Conservation (phyloP, 2,329 filamentous ascomycete species). For the Macroventuria anomochaeta region DNA sequence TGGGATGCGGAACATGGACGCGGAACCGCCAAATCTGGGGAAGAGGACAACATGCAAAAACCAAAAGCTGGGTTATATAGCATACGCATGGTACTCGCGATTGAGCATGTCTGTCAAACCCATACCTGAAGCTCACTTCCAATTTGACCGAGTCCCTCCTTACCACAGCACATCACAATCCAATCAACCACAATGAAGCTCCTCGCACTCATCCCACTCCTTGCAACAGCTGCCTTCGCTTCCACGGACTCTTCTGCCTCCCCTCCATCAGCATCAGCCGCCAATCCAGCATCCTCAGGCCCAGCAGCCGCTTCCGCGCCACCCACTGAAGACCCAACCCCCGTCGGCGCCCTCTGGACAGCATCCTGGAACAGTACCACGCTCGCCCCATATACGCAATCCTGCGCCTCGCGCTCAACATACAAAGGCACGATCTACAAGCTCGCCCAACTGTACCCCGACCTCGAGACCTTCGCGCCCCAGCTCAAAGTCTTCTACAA, state of each 20-base stretch:
- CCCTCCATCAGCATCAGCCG: slow-evolving; percentile 28
- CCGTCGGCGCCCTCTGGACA: slow-evolving; percentile 41
- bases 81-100: no score
- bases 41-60: slow-evolving; percentile 13
- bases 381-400: slow-evolving; percentile 31
- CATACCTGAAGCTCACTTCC: no score
- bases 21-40: not conserved
- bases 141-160: not conserved
- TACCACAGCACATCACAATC: not conserved
- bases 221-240: no score
- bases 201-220: no score
- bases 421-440: slow-evolving; percentile 41
- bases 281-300: slow-evolving; percentile 22
- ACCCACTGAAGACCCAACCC: slow-evolving; percentile 29
- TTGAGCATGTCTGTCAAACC: no score
- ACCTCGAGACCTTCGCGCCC: slow-evolving; percentile 39
- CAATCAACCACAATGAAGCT: slow-evolving; percentile 29
- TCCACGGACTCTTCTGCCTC: no score
- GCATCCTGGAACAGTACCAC: slow-evolving; percentile 34
- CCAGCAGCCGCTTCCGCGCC: slow-evolving; percentile 13
- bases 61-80: no score
- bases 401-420: slow-evolving; percentile 27
- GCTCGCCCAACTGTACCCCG: slow-evolving; percentile 42
- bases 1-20: slow-evolving; percentile 5
- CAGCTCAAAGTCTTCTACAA: slow-evolving; percentile 49